Conservation (phyloP, 768 basidiomycete genomes). For the Gautieria morchelliformis region DNA sequence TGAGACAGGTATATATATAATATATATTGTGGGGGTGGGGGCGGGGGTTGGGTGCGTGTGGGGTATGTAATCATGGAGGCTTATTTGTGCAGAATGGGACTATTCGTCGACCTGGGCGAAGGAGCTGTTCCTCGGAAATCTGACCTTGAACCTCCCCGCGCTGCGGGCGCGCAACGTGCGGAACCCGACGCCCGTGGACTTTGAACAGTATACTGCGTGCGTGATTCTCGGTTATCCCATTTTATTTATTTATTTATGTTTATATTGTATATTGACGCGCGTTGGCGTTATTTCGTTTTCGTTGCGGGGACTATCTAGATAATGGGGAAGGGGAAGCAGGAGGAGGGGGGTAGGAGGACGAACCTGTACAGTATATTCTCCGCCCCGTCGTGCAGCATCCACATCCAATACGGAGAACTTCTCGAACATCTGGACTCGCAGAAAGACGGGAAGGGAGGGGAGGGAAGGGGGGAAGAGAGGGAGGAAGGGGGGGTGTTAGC, state of each 20-base stretch:
- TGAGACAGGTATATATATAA: no score
- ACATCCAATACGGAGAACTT: slow-evolving; percentile 77
- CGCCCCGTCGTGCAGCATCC: slow-evolving; percentile 69
- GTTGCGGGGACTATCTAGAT: no score
- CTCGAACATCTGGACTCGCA: slow-evolving; percentile 61
- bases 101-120: slow-evolving; percentile 33
- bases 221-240: slow-evolving; percentile 22
- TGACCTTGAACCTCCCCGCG: slow-evolving; percentile 38
- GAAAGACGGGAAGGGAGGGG: no score
- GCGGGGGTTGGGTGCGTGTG: no score
- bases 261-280: no score
- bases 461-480: no score
- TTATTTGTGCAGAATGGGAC: slow-evolving; percentile 23
- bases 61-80: background rate
- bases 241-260: background rate
- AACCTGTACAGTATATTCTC: slow-evolving; percentile 83
- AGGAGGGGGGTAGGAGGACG: background rate
- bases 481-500: background rate
- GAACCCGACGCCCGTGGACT: slow-evolving; percentile 59
- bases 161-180: slow-evolving; percentile 65
- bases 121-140: slow-evolving; percentile 30
- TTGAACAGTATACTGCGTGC: slow-evolving; percentile 82
- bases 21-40: no score
- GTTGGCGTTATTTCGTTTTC: no score
- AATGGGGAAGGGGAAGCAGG: slow-evolving; percentile 17